phyloP scores from a whole-genome alignment of 1,139 yeast genomes.

The Candida sp. region DNA sequence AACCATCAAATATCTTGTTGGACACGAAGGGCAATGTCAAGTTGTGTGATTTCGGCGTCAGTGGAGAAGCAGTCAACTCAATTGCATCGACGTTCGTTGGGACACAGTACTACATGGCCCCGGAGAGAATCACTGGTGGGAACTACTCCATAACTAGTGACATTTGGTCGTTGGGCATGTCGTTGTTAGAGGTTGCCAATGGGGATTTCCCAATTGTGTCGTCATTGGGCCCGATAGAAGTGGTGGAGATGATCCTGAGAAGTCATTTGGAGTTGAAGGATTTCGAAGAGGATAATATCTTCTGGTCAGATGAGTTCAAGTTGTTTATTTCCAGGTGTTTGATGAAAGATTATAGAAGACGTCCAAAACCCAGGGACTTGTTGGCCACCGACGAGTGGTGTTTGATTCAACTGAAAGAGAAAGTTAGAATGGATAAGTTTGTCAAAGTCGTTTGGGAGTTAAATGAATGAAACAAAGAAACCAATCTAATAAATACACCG shows the following conservation, averaged over 20 bases:
- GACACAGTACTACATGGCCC: constrained; percentile 98
- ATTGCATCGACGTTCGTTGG: constrained; percentile 97
- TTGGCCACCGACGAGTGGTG: constrained; percentile 30
- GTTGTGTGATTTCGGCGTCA: constrained; percentile 97
- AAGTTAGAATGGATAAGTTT: constrained; percentile 87
- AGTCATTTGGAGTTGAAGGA: constrained; percentile 80
- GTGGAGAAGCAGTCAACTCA: constrained; percentile 96
- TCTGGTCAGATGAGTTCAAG: constrained; percentile 84
- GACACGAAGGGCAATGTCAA: constrained; percentile 82
- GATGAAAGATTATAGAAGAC: constrained; percentile 74
- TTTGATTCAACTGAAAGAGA: constrained; percentile 18
- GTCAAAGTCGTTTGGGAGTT: constrained; percentile 77
- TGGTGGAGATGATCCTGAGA: constrained; percentile 78
- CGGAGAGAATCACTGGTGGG: constrained; percentile 94
- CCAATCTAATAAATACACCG: background rate
- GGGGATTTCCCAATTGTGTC: constrained; percentile 75
- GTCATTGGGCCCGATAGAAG: constrained; percentile 76
- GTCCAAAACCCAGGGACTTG: constrained; percentile 96
- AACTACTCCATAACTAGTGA: constrained; percentile 95
- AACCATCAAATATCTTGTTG: constrained; percentile 88
- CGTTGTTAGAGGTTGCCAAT: constrained; percentile 89
- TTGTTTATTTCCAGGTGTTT: constrained; percentile 83
- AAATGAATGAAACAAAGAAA: constrained; percentile 19
- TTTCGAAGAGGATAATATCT: constrained; percentile 74
- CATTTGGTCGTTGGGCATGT: constrained; percentile 95